phyloP scores from a whole-genome alignment of 805 yeast species.

The Naumovozyma castellii region DNA sequence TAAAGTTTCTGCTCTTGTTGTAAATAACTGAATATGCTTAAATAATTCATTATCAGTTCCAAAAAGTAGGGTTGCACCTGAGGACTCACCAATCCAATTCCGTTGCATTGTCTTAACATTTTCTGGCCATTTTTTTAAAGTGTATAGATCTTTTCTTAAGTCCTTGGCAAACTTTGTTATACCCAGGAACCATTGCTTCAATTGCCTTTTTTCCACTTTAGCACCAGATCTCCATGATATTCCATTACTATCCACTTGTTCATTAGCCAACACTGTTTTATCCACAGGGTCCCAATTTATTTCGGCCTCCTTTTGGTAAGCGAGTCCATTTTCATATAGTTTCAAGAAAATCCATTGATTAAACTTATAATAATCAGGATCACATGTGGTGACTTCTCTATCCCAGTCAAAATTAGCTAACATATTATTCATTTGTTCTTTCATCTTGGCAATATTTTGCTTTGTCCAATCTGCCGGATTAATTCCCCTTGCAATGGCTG shows the following conservation, averaged over 20 bases:
- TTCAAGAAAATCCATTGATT: conserved; percentile 79
- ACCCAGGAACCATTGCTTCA: conserved; percentile 90
- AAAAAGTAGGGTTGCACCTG: conserved; percentile 66
- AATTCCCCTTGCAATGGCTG: conserved; percentile 79
- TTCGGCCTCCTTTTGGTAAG: conserved; percentile 76
- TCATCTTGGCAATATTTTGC: conserved; percentile 76
- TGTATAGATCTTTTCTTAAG: conserved; percentile 52
- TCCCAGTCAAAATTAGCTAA: conserved; percentile 90
- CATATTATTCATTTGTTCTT: conserved; percentile 68
- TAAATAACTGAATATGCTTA: conserved; percentile 46
- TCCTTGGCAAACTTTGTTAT: conserved; percentile 74
- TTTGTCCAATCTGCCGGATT: conserved; percentile 81
- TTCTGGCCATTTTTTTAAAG: conserved; percentile 71
- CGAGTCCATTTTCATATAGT: conserved; percentile 65
- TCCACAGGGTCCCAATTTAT: conserved; percentile 98
- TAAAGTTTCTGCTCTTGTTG: conserved; percentile 86
- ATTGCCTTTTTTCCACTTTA: conserved; percentile 65
- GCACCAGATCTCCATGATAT: conserved; percentile 98
- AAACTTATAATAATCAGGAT: conserved; percentile 82
- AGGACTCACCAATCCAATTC: conserved; percentile 88
- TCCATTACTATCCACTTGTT: conserved; percentile 88
- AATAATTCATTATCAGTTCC: conserved; percentile 18
- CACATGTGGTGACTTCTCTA: conserved; percentile 75
- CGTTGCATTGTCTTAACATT: conserved; percentile 84
- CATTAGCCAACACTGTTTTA: conserved; percentile 88